Evolutionary conservation across 345 rosid species (phyloP), one percentile per base, ranked within the genome.

Genomic region (Hibiscus mutabilis): DNA sequence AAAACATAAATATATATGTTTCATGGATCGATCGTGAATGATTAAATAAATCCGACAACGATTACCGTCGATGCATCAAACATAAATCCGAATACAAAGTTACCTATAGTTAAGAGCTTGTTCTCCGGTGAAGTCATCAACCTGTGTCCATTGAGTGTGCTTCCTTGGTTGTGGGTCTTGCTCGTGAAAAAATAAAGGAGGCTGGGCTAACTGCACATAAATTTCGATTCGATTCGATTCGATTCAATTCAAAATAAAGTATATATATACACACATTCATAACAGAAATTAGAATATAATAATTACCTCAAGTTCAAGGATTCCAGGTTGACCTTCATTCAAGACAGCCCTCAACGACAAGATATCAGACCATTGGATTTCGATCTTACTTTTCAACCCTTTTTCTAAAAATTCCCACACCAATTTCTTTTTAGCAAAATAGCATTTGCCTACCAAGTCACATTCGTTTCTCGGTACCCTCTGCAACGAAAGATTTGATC

Each of bases 401-500:
- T 65, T 12, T 7, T 73, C 69, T 40, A 88, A 74, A 47, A 83
- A 27, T 52, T 92, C 91, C 96, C 98, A 90, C 1, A 90, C 84
- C 74, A 90, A 64, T 73, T 74, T 90, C 51, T 37, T 78, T 67
- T 81, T 90, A 0, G 90, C 82, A 73, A 76, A 90, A 66, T 86
- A 86, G 31, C 85, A 78, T 73, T 92, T 92, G 0, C 84, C 92
- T 63, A 81, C 82, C 68, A 90, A 65, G 40, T 87, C 88, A 11
- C 77, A 78, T 58, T 84, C 85, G 46, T 82, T 21, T 14, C 0
- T 62, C 0, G 85, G 19, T 1, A 44, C 72, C 67, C 79, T 82
- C 90, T 86, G 75, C 69, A 63, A 35, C 40, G 3, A 35, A 18
- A 18, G 10, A 53, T 18, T 18, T 18, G 4, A 18, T 35, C 9